Base-by-base conservation (phyloP, 192 early-diverging fungal species). In the Entomortierella beljakovae region DNA sequence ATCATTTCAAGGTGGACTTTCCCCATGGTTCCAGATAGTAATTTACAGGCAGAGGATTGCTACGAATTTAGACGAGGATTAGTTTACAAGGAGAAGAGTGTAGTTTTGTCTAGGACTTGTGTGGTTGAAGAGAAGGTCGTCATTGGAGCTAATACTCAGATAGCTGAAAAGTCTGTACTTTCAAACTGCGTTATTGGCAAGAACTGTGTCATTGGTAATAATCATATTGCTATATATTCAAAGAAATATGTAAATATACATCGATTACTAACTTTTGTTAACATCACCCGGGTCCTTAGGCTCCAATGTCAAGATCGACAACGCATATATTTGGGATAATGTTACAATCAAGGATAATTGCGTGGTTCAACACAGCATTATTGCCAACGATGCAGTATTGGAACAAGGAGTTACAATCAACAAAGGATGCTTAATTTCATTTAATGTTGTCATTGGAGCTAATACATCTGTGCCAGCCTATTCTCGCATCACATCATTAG, bases 21-120 rank as follows among this genome's bases (percentile, higher is more conserved):
- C 80, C 97, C 98, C 9, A 84, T 99, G 70, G 93, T 94, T 4
- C 95, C 96, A 0, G 98, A 99, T 60, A 95, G 87, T 71, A 96
- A 94, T 56, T 80, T 94, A 6, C 85, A 89, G 56, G 83, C 82
- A 11, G 92, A 86, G 1, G 85, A 91, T 49, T 74, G 83, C 23
- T 97, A 97, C 80, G 87, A 86, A 37, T 90, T 90, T 81, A 71
- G 85, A 34, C 89, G 92, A 43, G 93, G 94, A 20, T 86, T 93
- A 40, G 92, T 97, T 43, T 98, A 98, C 83, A 96, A 94, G 81
- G 93, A 92, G 48, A 68, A 84, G 52, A 82, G 87, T 28, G 92
- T 94, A n/a, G 81, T 88, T 6, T 80, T 97, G 67, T 90, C 90
- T 37, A 90, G 92, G 79, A 87, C 91, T 7, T 87, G 87, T 40